These are phyloP conservation scores for Massariosphaeria phaeospora DNA, from an alignment of 495 filamentous ascomycete species.

Conservation along the genomic window DNA sequence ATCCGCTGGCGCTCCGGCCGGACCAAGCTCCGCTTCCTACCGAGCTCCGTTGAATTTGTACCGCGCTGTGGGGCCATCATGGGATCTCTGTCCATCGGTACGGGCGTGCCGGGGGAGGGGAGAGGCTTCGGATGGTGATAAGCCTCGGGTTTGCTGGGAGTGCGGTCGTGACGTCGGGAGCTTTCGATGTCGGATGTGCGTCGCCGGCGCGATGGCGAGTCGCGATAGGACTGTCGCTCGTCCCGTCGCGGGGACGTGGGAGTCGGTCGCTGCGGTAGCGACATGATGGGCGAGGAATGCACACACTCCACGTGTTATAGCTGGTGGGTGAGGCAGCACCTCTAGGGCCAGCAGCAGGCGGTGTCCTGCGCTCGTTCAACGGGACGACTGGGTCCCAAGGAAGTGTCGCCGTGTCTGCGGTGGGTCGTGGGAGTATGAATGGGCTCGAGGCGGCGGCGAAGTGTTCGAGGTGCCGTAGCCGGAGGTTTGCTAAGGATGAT, in stretches of 20 bases:
- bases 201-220: conserved; percentile 59
- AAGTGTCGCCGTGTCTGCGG: neutral
- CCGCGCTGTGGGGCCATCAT: conserved; percentile 22
- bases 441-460: neutral
- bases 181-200: conserved; percentile 62
- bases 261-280: conserved; percentile 32
- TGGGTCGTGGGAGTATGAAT: neutral
- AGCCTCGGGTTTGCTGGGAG: conserved; percentile 34
- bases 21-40: conserved; percentile 77
- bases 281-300: conserved; percentile 32
- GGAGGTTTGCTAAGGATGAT: neutral
- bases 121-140: conserved; percentile 17
- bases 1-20: conserved; percentile 80
- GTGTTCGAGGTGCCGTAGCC: neutral
- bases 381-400: neutral
- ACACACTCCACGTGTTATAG: conserved; percentile 17
- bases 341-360: conserved; percentile 33
- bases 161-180: conserved; percentile 20
- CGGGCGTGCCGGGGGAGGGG: conserved; percentile 33
- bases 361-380: neutral
- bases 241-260: conserved; percentile 28
- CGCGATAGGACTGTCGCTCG: conserved; percentile 51
- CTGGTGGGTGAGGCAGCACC: neutral
- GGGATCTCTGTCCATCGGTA: conserved; percentile 33
- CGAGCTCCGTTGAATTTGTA: conserved; percentile 44